Base-by-base conservation (phyloP, 768 basidiomycete genomes). In the Boletus sp. region DNA sequence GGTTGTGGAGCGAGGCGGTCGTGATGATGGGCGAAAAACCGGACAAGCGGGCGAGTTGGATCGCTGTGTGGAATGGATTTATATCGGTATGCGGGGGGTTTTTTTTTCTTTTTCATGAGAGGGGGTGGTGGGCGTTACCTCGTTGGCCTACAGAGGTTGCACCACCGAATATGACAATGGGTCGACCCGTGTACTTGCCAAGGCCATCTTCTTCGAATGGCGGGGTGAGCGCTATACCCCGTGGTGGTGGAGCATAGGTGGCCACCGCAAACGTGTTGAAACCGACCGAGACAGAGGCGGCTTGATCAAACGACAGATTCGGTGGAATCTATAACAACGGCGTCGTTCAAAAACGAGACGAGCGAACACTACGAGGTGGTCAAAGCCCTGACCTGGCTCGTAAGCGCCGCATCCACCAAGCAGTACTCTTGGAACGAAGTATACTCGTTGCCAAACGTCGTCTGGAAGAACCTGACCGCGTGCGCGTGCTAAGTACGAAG, bases 151-250 rank as follows among this genome's bases (percentile, higher is more conserved):
- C 47, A 19, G 71, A 71, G 3, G 69, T 52, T 25, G 74, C 59
- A 17, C 75, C 75, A 21, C 74, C 75, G 11, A 74, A 50, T 30
- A 76, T 63, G n/a, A 77, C 21, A n/a, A 70, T 54, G 4, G 72
- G 68, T 46, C 69, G 64, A 14, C 51, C 64, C 1, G 56, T 48
- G 45, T 74, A 70, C 50, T 68, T 71, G 17, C 62, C 69, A 9
- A 57, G 54, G 2, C 69, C 70, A 13, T 50, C 66, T 10, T 41
- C 7, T 29, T 64, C 61, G 57, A 70, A 72, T 4, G 72, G 72
- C n/a, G 70, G 59, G 5, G 52, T 51, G n/a, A 69, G 50, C 4
- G 46, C 72, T 5, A 64, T 63, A 21, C 70, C 70, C 19, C 56
- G 33, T 3, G 69, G 65, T 27, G 55, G 39, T 34, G 58, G 56